Percentiles rank a stretch among this genome's conserved stretches.
phyloP scores from a whole-genome alignment of 495 filamentous ascomycete genomes.

The Penicillium coprophilum region DNA sequence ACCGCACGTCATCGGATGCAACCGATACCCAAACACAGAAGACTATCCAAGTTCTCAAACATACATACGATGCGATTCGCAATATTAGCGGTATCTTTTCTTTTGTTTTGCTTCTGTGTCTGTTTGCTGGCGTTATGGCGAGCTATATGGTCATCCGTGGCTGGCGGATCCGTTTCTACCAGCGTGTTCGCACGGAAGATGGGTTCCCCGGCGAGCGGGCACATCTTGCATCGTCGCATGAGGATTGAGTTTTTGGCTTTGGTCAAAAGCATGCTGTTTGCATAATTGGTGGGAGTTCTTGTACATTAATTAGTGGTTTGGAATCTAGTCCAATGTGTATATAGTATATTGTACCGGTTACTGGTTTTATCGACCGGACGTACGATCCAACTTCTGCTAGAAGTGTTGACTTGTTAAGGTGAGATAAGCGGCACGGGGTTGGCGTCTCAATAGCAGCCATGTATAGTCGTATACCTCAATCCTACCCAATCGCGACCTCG shows the following conservation, averaged over 20 bases:
- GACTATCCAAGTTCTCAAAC: conserved; percentile 20
- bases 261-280: background rate
- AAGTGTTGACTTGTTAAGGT: background rate
- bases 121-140: conserved; percentile 24
- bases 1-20: conserved; percentile 7
- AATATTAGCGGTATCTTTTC: conserved; percentile 25
- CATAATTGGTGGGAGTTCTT: conserved; percentile 11
- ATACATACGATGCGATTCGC: conserved; percentile 23
- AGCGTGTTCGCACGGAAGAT: conserved; percentile 18
- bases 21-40: conserved; percentile 23
- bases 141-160: conserved; percentile 27
- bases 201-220: conserved; percentile 17
- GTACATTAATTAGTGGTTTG: background rate
- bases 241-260: background rate
- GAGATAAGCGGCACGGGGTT: background rate
- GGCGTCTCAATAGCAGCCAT: background rate
- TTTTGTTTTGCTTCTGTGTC: conserved; percentile 23
- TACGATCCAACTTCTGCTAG: no score
- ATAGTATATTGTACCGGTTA: conserved; percentile 7
- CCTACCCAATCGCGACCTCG: background rate
- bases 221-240: conserved; percentile 15
- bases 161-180: conserved; percentile 32
- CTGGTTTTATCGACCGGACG: background rate
- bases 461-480: no score
- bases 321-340: conserved; percentile 5